Evolutionary conservation across 192 early-diverging fungal genomes (phyloP).

Genomic region (Endogone sp.): DNA sequence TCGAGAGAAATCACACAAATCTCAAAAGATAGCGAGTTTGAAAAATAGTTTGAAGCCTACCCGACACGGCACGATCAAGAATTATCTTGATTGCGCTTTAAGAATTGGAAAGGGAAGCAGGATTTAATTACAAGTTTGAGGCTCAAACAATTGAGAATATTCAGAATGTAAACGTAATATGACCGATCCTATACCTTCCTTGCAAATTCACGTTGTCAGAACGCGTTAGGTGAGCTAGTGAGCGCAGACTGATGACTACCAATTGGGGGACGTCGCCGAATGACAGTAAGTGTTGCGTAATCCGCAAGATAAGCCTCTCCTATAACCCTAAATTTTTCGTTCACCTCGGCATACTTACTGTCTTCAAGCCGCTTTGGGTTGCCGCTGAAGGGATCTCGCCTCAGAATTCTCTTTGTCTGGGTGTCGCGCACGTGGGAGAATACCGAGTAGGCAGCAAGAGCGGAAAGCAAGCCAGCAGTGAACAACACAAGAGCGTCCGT

Average conservation of each 20-base stretch:
- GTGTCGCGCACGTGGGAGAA: neutral
- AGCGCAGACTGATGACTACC: constrained; percentile 42
- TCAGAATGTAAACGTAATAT: too few species aligned
- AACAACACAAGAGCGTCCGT: neutral
- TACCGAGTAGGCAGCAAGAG: neutral
- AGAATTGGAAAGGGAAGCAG: neutral
- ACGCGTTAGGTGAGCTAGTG: constrained; percentile 39
- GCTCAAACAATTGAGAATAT: neutral
- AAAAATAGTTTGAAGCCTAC: constrained; percentile 33
- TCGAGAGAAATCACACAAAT: too few species aligned
- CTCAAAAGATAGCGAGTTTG: too few species aligned
- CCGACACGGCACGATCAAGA: constrained; percentile 66
- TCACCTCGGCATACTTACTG: neutral
- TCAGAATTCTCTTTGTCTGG: neutral
- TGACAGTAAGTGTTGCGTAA: neutral
- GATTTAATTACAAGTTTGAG: neutral
- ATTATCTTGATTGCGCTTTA: constrained; percentile 69
- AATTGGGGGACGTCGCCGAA: neutral
- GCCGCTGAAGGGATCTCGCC: neutral
- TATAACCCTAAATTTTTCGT: neutral
- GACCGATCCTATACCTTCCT: constrained; percentile 42
- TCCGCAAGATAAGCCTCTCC: neutral
- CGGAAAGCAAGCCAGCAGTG: neutral
- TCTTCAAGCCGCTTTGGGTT: neutral
- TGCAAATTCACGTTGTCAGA: constrained; percentile 46